Conservation (phyloP, 441 rosid genomes). For the Viola pubescens region DNA sequence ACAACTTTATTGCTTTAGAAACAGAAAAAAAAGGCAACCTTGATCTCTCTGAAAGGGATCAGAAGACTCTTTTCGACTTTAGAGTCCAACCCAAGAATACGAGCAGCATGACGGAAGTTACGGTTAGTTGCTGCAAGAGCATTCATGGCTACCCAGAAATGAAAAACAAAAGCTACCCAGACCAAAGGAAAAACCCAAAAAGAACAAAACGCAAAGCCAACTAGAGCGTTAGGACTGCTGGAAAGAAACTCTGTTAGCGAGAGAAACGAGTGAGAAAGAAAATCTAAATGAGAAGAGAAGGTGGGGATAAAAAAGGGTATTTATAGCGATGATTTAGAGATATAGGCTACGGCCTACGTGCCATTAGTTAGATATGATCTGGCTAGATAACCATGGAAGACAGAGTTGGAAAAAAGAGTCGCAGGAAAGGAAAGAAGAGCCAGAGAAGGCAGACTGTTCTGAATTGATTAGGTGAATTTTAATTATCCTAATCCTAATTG, state of each 20-base stretch:
- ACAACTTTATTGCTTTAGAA: not conserved
- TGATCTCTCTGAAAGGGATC: constrained; percentile 92
- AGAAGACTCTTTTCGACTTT: constrained; percentile 75
- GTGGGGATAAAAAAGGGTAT: no score
- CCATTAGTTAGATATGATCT: no score
- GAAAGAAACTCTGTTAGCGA: not conserved
- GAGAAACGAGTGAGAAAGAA: no score
- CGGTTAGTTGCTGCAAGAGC: constrained; percentile 93
- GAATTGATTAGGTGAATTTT: no score
- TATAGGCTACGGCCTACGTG: no score
- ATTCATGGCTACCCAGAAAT: constrained; percentile 42
- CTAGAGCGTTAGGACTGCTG: not conserved
- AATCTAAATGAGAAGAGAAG: no score
- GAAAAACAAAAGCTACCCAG: constrained; percentile 1
- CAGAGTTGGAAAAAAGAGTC: no score
- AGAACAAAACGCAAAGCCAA: constrained; percentile 7
- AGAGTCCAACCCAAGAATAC: constrained; percentile 84
- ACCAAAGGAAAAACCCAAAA: not conserved
- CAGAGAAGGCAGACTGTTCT: no score
- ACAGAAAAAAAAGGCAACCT: constrained; percentile 29
- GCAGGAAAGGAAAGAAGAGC: no score
- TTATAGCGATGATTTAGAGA: not conserved
- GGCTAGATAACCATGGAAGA: no score
- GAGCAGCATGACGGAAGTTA: constrained; percentile 75
- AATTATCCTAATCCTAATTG: no score